Evolutionary conservation across 2,329 filamentous ascomycete genomes (phyloP).

Genomic region (Fusarium sp.): DNA sequence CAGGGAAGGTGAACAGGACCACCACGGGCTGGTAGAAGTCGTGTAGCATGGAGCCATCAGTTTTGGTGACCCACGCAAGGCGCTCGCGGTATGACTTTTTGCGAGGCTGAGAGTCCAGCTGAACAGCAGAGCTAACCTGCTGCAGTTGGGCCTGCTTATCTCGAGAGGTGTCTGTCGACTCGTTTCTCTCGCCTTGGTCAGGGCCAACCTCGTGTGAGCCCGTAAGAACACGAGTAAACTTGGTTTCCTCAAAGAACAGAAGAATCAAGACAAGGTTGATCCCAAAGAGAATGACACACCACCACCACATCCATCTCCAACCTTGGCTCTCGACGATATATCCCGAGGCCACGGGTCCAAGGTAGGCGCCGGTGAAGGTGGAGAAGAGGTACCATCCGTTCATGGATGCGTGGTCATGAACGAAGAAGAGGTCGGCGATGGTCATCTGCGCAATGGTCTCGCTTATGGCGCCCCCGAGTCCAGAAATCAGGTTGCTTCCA

Average conservation of each 20-base stretch:
- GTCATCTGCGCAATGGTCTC: slow-evolving; percentile 53
- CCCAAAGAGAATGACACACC: slow-evolving; percentile 33
- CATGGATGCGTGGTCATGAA: slow-evolving; percentile 44
- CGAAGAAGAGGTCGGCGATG: slow-evolving; percentile 46
- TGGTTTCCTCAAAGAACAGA: slow-evolving; percentile 50
- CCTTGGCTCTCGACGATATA: slow-evolving; percentile 22
- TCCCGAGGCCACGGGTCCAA: slow-evolving; percentile 20
- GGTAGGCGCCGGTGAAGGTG: background rate
- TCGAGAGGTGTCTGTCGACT: background rate
- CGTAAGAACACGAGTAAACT: background rate
- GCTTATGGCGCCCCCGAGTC: slow-evolving; percentile 51
- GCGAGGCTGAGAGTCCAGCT: background rate
- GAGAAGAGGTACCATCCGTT: slow-evolving; percentile 34
- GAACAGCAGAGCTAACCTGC: background rate
- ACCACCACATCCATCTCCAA: slow-evolving; percentile 55
- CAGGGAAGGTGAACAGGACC: background rate
- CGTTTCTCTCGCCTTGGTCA: background rate
- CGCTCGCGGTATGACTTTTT: background rate
- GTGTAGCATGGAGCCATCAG: background rate
- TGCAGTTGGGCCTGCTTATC: background rate
- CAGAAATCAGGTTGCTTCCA: slow-evolving; percentile 41
- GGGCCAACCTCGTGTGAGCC: background rate
- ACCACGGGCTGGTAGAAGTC: background rate
- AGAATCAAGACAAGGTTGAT: slow-evolving; percentile 26
- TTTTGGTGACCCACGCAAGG: background rate